Conservation (phyloP, 1,139 yeast species). For the Zygosaccharomyces pseudobailii region DNA sequence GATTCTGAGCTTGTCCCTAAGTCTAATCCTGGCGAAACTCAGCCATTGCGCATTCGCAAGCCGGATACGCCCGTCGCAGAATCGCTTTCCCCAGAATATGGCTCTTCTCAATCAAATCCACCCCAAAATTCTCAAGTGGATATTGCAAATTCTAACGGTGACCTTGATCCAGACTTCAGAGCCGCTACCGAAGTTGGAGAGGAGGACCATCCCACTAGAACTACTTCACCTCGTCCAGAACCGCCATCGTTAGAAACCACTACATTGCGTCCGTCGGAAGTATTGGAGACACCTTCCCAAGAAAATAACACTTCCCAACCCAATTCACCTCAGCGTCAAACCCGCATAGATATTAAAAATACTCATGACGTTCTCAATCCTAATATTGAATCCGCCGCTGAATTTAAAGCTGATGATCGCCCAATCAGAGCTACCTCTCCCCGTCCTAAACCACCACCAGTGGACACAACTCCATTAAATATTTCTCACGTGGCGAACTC, state of each 20-base stretch:
- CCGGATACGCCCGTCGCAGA: background rate
- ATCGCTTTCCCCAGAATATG: background rate
- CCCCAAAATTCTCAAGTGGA: background rate
- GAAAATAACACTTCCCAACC: background rate
- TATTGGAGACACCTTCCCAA: background rate
- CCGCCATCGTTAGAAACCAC: background rate
- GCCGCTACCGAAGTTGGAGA: background rate
- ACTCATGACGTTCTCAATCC: background rate
- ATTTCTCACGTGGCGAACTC: background rate
- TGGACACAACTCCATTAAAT: background rate
- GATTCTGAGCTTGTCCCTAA: background rate
- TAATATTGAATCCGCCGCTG: background rate
- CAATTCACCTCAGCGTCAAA: background rate
- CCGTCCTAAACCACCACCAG: background rate
- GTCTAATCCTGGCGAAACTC: background rate
- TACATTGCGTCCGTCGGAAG: background rate
- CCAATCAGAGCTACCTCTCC: slow-evolving; percentile 3
- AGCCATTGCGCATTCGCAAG: background rate
- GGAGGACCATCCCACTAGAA: background rate
- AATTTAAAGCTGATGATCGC: background rate
- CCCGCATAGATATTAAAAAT: no score
- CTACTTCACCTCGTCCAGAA: background rate
- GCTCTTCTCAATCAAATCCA: background rate
- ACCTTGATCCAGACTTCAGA: background rate
- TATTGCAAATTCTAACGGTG: no score